phyloP scores from a whole-genome alignment of 345 rosid species.

The Arabis hirsuta region DNA sequence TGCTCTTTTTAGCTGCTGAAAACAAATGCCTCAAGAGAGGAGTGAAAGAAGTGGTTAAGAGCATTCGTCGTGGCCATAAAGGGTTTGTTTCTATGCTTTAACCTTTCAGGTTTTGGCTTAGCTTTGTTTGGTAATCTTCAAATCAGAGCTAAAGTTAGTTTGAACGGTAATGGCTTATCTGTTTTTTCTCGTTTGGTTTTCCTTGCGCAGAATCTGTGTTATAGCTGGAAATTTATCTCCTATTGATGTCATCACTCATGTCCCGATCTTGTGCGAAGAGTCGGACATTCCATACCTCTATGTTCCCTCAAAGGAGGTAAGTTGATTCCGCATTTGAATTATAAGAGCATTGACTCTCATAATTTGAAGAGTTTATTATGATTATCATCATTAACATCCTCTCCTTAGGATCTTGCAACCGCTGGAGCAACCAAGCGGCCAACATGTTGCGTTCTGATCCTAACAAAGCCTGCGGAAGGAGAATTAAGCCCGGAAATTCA shows the following conservation, averaged over 20 bases:
- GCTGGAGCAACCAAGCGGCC: constrained; percentile 94
- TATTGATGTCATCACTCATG: constrained; percentile 87
- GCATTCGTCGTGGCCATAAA: no score
- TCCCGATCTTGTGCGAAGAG: constrained; percentile 84
- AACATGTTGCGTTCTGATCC: constrained; percentile 82
- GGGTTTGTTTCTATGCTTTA: constrained; percentile 50
- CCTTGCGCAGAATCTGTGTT: constrained; percentile 71
- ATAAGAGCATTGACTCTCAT: not conserved
- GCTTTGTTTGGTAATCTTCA: not conserved
- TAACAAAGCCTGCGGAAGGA: constrained; percentile 74
- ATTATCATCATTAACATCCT: not conserved
- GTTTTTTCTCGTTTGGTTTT: not conserved
- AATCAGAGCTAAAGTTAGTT: not conserved
- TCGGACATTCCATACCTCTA: constrained; percentile 76
- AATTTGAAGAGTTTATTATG: not conserved
- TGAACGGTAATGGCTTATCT: not conserved
- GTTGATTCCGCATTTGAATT: constrained; percentile 17
- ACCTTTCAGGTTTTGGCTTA: not conserved
- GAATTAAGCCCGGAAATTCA: constrained; percentile 49
- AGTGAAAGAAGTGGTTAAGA: constrained; percentile 92
- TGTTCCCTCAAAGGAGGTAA: constrained; percentile 83
- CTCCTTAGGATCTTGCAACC: constrained; percentile 75
- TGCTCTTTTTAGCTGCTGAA: constrained; percentile 64
- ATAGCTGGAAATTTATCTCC: constrained; percentile 94
- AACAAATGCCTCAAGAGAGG: constrained; percentile 90